These are phyloP conservation scores for Rhodotorula kratochvilovae DNA, from an alignment of 768 basidiomycete species.

Conservation along the genomic window DNA sequence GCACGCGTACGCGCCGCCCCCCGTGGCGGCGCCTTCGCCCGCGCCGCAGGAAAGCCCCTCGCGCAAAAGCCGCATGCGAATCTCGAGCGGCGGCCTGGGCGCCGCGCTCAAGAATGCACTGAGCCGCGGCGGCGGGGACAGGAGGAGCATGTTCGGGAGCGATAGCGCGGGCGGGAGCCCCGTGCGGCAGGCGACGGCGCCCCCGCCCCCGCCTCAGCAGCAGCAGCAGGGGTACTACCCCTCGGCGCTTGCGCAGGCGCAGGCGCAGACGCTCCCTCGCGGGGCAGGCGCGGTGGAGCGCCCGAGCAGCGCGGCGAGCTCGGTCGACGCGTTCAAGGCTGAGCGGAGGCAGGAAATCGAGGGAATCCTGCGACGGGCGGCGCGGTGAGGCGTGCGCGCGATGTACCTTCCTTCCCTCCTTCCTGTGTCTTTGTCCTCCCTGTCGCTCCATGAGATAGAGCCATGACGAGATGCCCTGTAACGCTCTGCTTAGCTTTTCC, in stretches of 20 bases:
- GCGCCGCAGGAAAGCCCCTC: neutral
- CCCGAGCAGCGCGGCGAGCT: no score
- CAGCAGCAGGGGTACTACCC: neutral
- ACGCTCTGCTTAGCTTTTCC: no score
- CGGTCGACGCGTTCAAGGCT: neutral
- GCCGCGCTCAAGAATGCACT: conserved; percentile 27
- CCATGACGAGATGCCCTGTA: neutral
- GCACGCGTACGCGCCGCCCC: no score
- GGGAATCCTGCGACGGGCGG: conserved; percentile 15
- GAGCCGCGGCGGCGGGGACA: neutral
- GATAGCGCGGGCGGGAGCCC: neutral
- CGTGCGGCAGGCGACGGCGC: neutral
- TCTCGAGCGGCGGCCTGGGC: conserved; percentile 21
- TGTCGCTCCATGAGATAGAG: no score
- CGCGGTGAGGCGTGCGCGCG: neutral
- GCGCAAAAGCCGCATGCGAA: neutral
- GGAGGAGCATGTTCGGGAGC: neutral
- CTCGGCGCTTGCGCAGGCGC: neutral
- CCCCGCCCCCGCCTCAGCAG: neutral
- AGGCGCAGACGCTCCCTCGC: no score
- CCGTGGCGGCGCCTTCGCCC: no score
- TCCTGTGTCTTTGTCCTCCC: no score
- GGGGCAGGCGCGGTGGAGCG: no score
- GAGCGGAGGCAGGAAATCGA: conserved; percentile 24
- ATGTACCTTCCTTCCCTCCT: neutral